Evolutionary conservation across 768 basidiomycete genomes (phyloP), one percentile per base, ranked within the genome.

Genomic region (Pleurotus giganteus): DNA sequence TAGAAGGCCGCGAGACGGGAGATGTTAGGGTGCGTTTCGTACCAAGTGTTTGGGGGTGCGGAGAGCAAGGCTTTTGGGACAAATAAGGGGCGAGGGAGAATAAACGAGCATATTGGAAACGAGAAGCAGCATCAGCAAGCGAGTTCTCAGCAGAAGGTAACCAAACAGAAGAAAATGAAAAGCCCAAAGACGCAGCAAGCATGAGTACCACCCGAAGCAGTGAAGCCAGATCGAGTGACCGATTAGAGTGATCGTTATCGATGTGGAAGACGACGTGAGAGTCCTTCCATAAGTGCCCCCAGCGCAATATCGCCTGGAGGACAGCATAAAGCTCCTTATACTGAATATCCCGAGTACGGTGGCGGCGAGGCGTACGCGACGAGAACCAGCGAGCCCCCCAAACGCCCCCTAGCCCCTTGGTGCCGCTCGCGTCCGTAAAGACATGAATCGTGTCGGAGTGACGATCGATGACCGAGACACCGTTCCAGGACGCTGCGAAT

Each of bases 251-350:
- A 17, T 65, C 57, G 44, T 71, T 73, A 50, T 71, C 69, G 29
- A 60, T 45, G 27, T 64, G 61, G 57, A 71, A 71, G 6, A 60
- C 51, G 26, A 73, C 58, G 31, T 71, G 69, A 15, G 41, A 29
- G 17, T 62, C 60, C 1, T 7, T 9, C 61, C 62, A 71, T 1
- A 9, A 7, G 21, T 67, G 43, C 0, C 66, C 69, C 69, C 68
- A 71, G 19, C 63, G 53, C 3, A 69, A 47, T 31, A 68, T 61
- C 2, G 69, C 66, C 4, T 71, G 65, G 1, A 71, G 56, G 2
- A 73, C 63, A 0, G 71, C 70, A 42, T 49, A 65, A 0, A 67
- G 47, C 51, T 71, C 70, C 51, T 73, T 73, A 58, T 69, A 67
- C 47, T 71, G 68, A 12, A 74, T 72, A 45, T 72, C 63, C 0